Evolutionary conservation across 306 rosid genomes (phyloP), one percentile per base, ranked within the genome.

Genomic region (Prunus mume): DNA sequence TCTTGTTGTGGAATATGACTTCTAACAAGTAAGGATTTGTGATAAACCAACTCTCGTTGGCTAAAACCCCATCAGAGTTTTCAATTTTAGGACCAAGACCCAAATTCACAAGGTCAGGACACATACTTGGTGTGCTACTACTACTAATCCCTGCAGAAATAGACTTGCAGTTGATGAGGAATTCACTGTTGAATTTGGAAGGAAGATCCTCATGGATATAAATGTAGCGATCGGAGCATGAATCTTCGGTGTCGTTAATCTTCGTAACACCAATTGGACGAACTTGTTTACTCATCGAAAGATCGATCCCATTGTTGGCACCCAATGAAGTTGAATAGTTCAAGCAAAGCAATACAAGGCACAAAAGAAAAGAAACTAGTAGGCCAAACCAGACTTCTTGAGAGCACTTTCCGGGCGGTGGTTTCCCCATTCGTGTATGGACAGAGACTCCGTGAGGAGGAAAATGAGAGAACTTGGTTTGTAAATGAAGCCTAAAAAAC

Each of bases 11-110:
- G 67, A 95, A 95, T 65, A 95, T 95, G 1, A 95, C 82, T 68
- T 90, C 97, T 28, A 95, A 34, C 75, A 82, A 47, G 78, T 88
- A 95, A 61, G 88, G 99, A 71, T 89, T 90, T 2, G 97, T 95
- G 54, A 71, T 72, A 82, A 83, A 90, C 91, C 97, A 95, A 51
- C 81, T 85, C 38, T 25, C 24, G 74, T 82, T 83, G 8, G 83
- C 68, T 38, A 94, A 69, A 80, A 86, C 65, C 2, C 80, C 86
- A 17, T 17, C 50, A 50, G 90, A 32, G 43, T 83, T 64, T 0
- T 64, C 32, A 32, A 89, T 79, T 25, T 41, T 18, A 9, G 91
- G 89, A 5, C 99, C 99, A n/a, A 92, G 73, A 50, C 99, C 97
- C 6, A 19, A 20, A 83, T 95, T 95, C 38, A 58, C 76, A 72